These are phyloP conservation scores for Leucocoprinus leucothites DNA, from an alignment of 768 basidiomycete genomes.

Conservation along the genomic window DNA sequence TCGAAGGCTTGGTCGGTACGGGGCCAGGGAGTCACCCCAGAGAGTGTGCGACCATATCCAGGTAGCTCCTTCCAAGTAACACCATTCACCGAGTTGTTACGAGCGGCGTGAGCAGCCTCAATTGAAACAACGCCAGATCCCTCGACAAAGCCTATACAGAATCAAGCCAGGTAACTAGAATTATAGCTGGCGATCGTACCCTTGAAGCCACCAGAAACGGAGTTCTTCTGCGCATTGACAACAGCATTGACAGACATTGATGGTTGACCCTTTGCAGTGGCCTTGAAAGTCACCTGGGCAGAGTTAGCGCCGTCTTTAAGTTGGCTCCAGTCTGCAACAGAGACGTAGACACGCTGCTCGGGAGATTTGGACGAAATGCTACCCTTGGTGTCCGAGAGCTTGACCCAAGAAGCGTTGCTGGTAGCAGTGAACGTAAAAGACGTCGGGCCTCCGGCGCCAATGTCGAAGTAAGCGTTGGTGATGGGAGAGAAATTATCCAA, in stretches of 20 bases:
- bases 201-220: conserved; percentile 41
- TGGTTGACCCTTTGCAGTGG: conserved; percentile 39
- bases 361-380: conserved; percentile 43
- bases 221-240: conserved; percentile 35
- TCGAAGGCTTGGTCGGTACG: conserved; percentile 52
- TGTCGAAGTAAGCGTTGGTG: conserved; percentile 53
- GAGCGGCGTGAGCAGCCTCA: conserved; percentile 58
- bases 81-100: conserved; percentile 44
- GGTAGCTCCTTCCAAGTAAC: conserved; percentile 59
- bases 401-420: conserved; percentile 51
- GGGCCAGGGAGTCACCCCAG: conserved; percentile 60
- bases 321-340: conserved; percentile 55
- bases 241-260: conserved; percentile 26
- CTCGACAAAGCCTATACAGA: conserved; percentile 53
- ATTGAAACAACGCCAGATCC: conserved; percentile 61
- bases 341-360: conserved; percentile 52
- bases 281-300: conserved; percentile 44
- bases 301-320: conserved; percentile 33
- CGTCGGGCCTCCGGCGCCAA: conserved; percentile 56
- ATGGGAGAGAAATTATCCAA: conserved; percentile 58
- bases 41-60: conserved; percentile 56
- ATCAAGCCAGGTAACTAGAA: not conserved
- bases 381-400: conserved; percentile 43
- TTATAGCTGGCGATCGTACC: conserved; percentile 28
- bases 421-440: conserved; percentile 54